These are phyloP conservation scores for Candida succiphila DNA, from an alignment of 805 yeast genomes.

Conservation along the genomic window DNA sequence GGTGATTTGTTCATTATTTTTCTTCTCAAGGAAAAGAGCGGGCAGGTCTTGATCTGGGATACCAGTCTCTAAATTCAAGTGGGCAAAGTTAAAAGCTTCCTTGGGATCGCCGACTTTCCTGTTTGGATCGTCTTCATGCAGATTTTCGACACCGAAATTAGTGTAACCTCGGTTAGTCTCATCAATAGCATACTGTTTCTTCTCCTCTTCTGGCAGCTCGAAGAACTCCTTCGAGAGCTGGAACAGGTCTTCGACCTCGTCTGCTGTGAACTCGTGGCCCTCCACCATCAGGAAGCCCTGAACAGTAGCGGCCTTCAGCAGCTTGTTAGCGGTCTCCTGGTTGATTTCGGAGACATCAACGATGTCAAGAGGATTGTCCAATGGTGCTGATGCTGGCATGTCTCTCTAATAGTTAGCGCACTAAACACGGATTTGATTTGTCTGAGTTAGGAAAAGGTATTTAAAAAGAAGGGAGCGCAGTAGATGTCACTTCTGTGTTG, in stretches of 20 bases:
- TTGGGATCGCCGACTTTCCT: slow-evolving; percentile 37
- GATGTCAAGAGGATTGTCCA: slow-evolving; percentile 39
- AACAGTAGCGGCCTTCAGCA: slow-evolving; percentile 41
- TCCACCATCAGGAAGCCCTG: slow-evolving; percentile 43
- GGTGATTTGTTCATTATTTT: slow-evolving; percentile 31
- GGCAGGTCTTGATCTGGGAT: slow-evolving; percentile 36
- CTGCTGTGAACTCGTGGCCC: slow-evolving; percentile 36
- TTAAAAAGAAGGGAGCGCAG: not conserved
- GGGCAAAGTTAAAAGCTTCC: slow-evolving; percentile 55
- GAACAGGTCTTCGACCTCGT: slow-evolving; percentile 28
- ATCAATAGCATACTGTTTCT: slow-evolving; percentile 39
- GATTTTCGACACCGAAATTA: slow-evolving; percentile 32
- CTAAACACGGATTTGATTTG: not conserved
- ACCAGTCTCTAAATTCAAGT: slow-evolving; percentile 42
- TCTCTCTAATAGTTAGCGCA: too few species aligned
- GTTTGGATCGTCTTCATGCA: slow-evolving; percentile 24
- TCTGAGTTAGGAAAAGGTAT: not conserved
- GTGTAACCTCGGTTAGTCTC: slow-evolving; percentile 36
- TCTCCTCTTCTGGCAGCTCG: slow-evolving; percentile 38
- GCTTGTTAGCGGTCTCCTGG: slow-evolving; percentile 35
- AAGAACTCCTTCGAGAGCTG: slow-evolving; percentile 17
- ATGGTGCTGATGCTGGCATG: slow-evolving; percentile 8
- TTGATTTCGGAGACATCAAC: slow-evolving; percentile 43
- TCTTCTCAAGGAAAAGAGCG: slow-evolving; percentile 32
- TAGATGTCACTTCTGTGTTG: too few species aligned